Conservation (phyloP, 768 basidiomycete genomes). For the Hysterangium stoloniferum region DNA sequence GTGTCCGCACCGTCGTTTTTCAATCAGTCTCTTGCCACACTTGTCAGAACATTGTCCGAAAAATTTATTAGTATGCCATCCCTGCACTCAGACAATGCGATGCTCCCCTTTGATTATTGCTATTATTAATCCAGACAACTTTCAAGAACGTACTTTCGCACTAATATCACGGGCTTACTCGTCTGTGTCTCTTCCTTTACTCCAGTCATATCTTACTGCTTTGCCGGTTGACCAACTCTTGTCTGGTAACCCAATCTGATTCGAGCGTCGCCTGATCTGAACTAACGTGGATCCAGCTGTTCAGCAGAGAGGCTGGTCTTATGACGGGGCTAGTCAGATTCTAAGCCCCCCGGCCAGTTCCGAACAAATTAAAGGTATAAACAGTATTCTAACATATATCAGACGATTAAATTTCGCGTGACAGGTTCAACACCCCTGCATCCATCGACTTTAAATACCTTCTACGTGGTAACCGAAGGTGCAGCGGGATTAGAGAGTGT, state of each 20-base stretch:
- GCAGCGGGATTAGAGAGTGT: constrained; percentile 40
- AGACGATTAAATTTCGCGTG: no score
- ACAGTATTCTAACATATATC: no score
- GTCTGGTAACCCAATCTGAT: constrained; percentile 20
- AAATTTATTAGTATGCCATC: constrained; percentile 45
- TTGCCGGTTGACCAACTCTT: constrained; percentile 28
- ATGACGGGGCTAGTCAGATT: constrained; percentile 37
- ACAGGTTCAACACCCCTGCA: constrained; percentile 18
- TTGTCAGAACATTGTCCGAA: constrained; percentile 37
- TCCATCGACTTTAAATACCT: constrained; percentile 41
- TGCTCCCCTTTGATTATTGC: neutral
- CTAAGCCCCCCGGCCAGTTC: constrained; percentile 31
- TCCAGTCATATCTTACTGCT: constrained; percentile 47
- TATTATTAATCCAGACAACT: constrained; percentile 37
- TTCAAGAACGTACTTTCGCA: constrained; percentile 47
- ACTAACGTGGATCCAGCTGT: constrained; percentile 27
- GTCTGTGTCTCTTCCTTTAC: constrained; percentile 46
- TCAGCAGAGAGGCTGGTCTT: constrained; percentile 41
- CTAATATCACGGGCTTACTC: constrained; percentile 60
- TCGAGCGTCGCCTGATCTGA: neutral
- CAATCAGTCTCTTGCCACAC: constrained; percentile 35
- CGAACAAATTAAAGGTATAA: neutral
- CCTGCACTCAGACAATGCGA: neutral
- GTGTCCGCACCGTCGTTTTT: constrained; percentile 36
- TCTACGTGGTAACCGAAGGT: constrained; percentile 45